These are phyloP conservation scores for Symbiodinium pilosum DNA, from an alignment of 73 alveolate genomes.

Conservation along the genomic window DNA sequence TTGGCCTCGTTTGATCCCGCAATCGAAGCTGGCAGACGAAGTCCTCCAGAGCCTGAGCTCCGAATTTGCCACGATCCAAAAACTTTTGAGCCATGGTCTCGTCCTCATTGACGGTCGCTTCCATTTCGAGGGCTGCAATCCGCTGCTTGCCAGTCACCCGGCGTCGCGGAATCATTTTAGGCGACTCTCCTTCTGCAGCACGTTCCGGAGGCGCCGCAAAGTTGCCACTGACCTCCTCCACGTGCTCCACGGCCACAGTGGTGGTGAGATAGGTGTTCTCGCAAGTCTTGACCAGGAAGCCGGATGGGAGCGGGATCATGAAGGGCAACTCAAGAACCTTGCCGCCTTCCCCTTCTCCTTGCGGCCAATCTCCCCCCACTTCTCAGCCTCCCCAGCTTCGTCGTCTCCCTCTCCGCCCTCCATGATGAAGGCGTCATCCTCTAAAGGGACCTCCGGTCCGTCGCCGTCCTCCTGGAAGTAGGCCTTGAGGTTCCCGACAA, in stretches of 20 bases:
- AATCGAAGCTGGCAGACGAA: not conserved
- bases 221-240: not conserved
- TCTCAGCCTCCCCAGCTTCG: no score
- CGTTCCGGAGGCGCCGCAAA: not conserved
- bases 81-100: not conserved
- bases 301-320: not conserved
- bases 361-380: not conserved
- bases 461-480: not conserved
- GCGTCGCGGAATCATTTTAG: no score
- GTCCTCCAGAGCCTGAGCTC: not conserved
- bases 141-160: no score
- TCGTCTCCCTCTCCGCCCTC: no score
- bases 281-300: not conserved
- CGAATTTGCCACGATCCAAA: not conserved
- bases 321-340: not conserved
- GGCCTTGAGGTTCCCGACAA: not conserved
- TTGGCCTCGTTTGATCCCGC: not conserved
- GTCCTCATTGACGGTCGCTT: not conserved
- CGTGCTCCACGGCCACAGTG: not conserved
- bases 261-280: not conserved
- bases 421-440: no score
- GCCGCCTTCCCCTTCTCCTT: not conserved
- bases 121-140: not conserved
- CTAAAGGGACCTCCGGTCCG: not conserved
- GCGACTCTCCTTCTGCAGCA: not conserved